Percentiles rank a stretch among this genome's conserved stretches.
Evolutionary conservation across 305 asterid genomes (phyloP).

Genomic region (Fraxinus dipetala): DNA sequence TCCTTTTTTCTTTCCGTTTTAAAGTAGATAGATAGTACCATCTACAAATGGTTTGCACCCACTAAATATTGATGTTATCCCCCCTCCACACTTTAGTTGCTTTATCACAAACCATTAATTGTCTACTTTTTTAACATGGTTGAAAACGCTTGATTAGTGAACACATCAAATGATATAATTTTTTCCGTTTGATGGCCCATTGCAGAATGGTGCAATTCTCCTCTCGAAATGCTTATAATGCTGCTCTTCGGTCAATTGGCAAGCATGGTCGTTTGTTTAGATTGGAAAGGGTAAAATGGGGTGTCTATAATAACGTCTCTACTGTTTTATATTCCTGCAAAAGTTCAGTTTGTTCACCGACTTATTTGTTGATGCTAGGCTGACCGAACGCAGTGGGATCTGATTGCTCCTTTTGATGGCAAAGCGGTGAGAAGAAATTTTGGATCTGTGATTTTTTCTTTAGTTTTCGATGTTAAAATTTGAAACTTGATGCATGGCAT

Average conservation of each 20-base stretch:
- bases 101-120: background rate
- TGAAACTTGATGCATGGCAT: background rate
- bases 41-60: background rate
- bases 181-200: constrained; percentile 7
- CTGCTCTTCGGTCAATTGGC: constrained; percentile 40
- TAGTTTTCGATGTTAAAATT: background rate
- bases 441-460: background rate
- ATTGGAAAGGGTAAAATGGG: constrained; percentile 47
- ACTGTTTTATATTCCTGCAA: background rate
- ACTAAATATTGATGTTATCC: background rate
- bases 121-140: background rate
- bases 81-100: background rate
- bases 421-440: constrained; percentile 60
- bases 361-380: constrained; percentile 43
- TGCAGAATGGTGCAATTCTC: constrained; percentile 70
- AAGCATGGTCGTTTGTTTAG: constrained; percentile 53
- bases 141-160: background rate
- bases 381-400: constrained; percentile 56
- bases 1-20: background rate
- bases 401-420: constrained; percentile 50
- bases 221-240: constrained; percentile 37
- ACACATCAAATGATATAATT: background rate
- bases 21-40: background rate
- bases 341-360: constrained; percentile 8
- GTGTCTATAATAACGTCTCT: constrained; percentile 3